Conservation (phyloP, 208 protist species). For the Trypanosomatidae sp. region DNA sequence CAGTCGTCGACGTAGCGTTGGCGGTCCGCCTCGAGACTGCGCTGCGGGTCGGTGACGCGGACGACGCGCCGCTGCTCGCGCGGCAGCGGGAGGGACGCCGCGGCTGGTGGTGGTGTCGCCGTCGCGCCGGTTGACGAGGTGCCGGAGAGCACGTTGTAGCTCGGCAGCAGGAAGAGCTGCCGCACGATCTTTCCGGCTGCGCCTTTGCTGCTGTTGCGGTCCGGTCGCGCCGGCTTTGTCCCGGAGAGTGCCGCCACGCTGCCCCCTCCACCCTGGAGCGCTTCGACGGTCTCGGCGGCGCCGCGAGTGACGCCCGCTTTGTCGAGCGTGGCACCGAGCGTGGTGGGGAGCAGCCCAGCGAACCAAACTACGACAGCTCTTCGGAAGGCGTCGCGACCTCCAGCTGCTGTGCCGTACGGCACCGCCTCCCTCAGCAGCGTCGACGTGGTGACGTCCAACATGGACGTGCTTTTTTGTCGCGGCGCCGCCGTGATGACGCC, state of each 20-base stretch:
- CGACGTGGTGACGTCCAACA: no score
- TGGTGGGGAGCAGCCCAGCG: slow-evolving; percentile 11
- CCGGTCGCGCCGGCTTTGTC: no score
- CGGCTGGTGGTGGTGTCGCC: no score
- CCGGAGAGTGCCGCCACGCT: no score
- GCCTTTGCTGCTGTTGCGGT: not conserved
- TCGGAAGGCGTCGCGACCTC: not conserved
- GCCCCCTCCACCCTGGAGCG: no score
- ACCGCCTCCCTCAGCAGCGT: no score
- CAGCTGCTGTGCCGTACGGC: not conserved
- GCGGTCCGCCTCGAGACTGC: slow-evolving; percentile 8
- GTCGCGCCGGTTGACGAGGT: no score
- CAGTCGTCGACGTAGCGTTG: slow-evolving; percentile 23
- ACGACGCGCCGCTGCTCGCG: not conserved
- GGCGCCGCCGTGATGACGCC: no score
- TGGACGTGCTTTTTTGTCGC: no score
- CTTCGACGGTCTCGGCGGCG: not conserved
- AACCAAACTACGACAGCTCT: slow-evolving; percentile 6
- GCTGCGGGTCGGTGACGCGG: slow-evolving; percentile 11
- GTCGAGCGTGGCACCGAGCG: slow-evolving; percentile 20
- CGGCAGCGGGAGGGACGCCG: not conserved
- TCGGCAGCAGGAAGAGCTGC: slow-evolving; percentile 19
- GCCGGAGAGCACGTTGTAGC: slow-evolving; percentile 13
- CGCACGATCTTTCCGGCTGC: slow-evolving; percentile 2
- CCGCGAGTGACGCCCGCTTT: slow-evolving; percentile 13